Conservation (phyloP, 306 rosid genomes). For the Cicer chorassanicum region DNA sequence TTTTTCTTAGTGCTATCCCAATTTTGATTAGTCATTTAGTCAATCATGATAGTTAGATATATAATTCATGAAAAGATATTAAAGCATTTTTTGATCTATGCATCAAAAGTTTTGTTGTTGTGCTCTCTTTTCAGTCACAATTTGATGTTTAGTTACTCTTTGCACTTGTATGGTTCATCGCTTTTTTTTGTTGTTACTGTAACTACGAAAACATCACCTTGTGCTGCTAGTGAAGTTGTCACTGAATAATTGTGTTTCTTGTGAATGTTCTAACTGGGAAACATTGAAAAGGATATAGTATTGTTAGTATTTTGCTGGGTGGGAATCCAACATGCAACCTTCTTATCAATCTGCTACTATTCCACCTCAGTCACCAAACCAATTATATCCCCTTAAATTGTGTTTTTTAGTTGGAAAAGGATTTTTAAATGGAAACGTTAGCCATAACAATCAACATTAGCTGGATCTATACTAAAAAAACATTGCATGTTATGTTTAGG, state of each 20-base stretch:
- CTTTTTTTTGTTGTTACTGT: neutral
- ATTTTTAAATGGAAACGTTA: neutral
- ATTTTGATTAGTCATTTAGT: slow-evolving; percentile 35
- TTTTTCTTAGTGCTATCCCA: slow-evolving; percentile 21
- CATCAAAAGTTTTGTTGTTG: neutral
- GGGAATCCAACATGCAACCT: no score
- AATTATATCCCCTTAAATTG: no score
- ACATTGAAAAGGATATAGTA: neutral
- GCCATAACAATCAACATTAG: neutral
- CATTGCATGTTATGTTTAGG: slow-evolving; percentile 15
- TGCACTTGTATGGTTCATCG: neutral
- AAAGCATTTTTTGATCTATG: neutral
- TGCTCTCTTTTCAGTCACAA: slow-evolving; percentile 25
- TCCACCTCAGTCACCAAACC: no score
- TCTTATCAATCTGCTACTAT: no score
- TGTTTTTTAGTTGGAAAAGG: neutral
- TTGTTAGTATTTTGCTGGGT: no score
- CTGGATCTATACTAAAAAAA: neutral
- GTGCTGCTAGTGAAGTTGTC: neutral
- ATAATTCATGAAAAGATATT: neutral
- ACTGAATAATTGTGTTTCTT: slow-evolving; percentile 1
- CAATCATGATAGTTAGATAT: neutral
- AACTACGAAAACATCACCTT: neutral
- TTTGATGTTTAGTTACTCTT: slow-evolving; percentile 35
- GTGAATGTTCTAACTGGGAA: slow-evolving; percentile 9